Conservation (phyloP, 805 yeast species). For the Metschnikowia peoriensis region DNA sequence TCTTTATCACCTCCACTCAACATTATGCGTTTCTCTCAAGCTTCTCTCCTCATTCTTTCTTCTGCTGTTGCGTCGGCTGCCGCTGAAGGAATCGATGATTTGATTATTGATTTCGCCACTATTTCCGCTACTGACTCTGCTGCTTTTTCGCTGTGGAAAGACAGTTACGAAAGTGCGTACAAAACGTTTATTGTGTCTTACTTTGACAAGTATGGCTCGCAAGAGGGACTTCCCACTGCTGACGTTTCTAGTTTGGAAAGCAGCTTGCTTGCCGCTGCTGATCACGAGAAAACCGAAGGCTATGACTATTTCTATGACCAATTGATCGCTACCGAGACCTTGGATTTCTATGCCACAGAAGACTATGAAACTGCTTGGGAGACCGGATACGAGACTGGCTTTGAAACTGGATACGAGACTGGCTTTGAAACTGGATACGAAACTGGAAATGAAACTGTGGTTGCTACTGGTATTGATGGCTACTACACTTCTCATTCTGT, state of each 20-base stretch:
- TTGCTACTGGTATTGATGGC: background rate
- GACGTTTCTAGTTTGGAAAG: background rate
- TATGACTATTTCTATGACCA: slow-evolving; percentile 1
- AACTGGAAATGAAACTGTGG: background rate
- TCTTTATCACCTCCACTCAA: too few relatives aligned
- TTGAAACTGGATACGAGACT: background rate
- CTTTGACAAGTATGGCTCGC: background rate
- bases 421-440: background rate
- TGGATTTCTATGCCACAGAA: background rate
- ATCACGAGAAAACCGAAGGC: background rate
- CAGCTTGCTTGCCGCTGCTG: slow-evolving; percentile 2
- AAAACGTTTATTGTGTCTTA: background rate
- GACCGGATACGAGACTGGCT: background rate
- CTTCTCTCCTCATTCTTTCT: background rate
- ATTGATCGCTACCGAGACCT: background rate
- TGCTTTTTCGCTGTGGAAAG: slow-evolving; percentile 1
- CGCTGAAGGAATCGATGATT: background rate
- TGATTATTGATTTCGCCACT: background rate
- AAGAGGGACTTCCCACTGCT: background rate
- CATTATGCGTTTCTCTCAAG: background rate
- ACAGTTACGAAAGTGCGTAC: slow-evolving; percentile 1
- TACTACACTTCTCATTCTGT: background rate
- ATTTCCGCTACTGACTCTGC: background rate
- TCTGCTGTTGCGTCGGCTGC: background rate
- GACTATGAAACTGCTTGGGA: background rate